Base-by-base conservation (phyloP, 169 alveolate genomes). In the Eimeria zaria region DNA sequence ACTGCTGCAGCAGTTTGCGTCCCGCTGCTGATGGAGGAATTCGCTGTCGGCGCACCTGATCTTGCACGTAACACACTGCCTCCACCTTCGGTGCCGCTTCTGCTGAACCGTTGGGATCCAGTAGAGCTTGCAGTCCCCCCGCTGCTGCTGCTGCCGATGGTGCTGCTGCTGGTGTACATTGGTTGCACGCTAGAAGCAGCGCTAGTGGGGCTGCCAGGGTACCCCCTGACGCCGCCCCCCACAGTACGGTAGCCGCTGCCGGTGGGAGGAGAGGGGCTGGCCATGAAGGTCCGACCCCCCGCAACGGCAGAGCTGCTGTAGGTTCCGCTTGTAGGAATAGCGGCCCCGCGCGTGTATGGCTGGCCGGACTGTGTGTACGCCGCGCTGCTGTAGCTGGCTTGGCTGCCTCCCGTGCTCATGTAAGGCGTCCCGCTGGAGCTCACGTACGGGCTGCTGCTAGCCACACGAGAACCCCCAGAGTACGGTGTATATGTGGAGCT, bases 251-350 rank as follows among this genome's bases (percentile, higher is more conserved):
- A 85, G 80, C 44, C 60, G 69, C 33, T 60, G 67, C 92, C 33
- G 33, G 46, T 24, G 24, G 80, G 12, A 30, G 92, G 44, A 46
- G 92, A 27, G 39, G 92, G 12, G 58, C 92, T 85, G 14, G 55
- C 6, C 80, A 85, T 85, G 80, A 85, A 85, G 20, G 92, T 30
- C 39, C 92, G 41, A 27, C 62, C 64, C 53, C 91, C 91, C 44
- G 33, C 46, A 20, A 58, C n/a, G 12, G 46, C 92, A 85, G 92
- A 85, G 44, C 92, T 58, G 78, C 92, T 71, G 46, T 41, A 46
- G 9, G 46, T 51, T 11, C 92, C 80, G 78, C 80, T 27, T 36
- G 46, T 6, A 22, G 92, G 11, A n/a, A 80, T 36, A 12, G 64
- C 24, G 22, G 39, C 39, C 9, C 62, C 36, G 5, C 60, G 81